Base-by-base conservation (phyloP, 164 flowering plant species). In the Euptelea pleiosperma region DNA sequence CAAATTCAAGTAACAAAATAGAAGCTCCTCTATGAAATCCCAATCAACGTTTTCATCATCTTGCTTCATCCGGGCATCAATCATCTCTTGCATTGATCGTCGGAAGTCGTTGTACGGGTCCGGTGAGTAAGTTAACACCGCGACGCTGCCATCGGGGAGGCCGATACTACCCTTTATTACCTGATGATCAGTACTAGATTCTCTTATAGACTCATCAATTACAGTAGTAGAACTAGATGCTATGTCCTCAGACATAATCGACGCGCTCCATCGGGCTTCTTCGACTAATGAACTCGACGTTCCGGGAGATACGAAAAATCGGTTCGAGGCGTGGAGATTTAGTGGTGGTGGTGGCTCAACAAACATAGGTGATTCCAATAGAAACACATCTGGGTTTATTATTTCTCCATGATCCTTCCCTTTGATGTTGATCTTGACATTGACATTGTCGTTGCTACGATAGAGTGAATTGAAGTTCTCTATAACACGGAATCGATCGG, bases 11-110 rank as follows among this genome's bases (percentile, higher is more conserved):
- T 74, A 92, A 57, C 86, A 81, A 56, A 89, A 75, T 59, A 92
- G 62, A 2, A 92, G 73, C 67, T 85, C 93, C 62, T 89, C 91
- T 91, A 89, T 70, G 75, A 76, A 89, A 22, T 82, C 88, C 93
- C 96, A 87, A 58, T 91, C 91, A 19, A 82, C 69, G n/a, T n/a
- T n/a, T n/a, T n/a, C n/a, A n/a, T n/a, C n/a, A 15, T 61, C 26
- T 41, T 59, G 54, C 3, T 48, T 11, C 22, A 49, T 21, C 24
- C 65, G 18, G 2, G 52, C 65, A 42, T 52, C 58, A 8, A 85
- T 69, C 83, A 87, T 76, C 36, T 85, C 94, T 55, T 68, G 59
- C 94, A 91, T 91, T 41, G 96, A 91, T 14, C 60, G 57, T 57
- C 78, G 65, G 58, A 91, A 88, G 51, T 83, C 96, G 0, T 71